These are phyloP conservation scores for Didymellaceae sp. DNA, from an alignment of 2,329 filamentous ascomycete genomes.

Conservation along the genomic window DNA sequence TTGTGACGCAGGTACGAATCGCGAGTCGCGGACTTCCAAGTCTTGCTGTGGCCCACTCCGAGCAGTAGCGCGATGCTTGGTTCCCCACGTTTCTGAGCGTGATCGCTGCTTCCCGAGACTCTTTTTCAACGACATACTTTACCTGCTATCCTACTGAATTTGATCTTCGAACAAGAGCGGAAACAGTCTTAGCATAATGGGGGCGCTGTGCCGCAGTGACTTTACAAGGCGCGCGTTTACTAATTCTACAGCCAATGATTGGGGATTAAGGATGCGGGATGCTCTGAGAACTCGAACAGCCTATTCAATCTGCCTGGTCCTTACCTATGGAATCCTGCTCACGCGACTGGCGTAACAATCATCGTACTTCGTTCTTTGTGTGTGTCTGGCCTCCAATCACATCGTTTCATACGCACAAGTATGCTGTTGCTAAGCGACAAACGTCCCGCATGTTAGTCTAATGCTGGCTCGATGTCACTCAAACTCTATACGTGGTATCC, in stretches of 20 bases:
- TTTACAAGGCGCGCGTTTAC: neutral
- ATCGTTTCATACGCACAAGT: neutral
- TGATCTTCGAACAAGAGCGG: too few relatives aligned
- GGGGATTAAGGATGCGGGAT: conserved; percentile 7
- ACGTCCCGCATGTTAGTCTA: neutral
- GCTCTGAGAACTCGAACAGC: conserved; percentile 1
- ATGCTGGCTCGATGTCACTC: neutral
- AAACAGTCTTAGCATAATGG: neutral
- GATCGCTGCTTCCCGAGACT: conserved; percentile 16
- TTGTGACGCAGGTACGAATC: conserved; percentile 6
- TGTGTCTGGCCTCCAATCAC: neutral
- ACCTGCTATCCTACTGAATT: too few relatives aligned
- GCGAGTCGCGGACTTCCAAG: conserved; percentile 1
- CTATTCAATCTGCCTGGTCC: neutral
- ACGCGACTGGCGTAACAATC: conserved; percentile 8
- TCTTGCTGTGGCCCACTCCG: conserved; percentile 22
- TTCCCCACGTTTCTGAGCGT: conserved; percentile 11
- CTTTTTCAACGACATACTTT: conserved; percentile 13
- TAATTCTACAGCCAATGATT: too few relatives aligned
- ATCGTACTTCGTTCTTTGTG: neutral
- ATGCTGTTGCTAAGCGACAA: too few relatives aligned
- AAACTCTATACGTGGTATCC: neutral
- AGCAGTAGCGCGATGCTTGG: conserved; percentile 21
- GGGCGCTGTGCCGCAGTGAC: neutral
- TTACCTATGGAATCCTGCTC: neutral